Evolutionary conservation across 495 filamentous ascomycete genomes (phyloP).

Genomic region (Penicillium soppii): DNA sequence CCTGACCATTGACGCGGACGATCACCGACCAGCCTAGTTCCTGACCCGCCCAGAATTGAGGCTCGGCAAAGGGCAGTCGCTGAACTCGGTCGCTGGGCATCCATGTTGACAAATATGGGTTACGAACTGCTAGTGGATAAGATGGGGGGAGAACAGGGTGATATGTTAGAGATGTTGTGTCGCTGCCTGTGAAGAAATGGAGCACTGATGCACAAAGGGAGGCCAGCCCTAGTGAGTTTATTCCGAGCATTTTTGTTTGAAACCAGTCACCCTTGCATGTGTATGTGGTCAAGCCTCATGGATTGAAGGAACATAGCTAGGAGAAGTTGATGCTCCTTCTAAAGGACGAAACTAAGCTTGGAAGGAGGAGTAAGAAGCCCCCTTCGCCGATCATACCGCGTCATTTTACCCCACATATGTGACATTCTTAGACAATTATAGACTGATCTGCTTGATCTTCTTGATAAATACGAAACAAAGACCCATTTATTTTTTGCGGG

Average conservation of each 20-base stretch:
- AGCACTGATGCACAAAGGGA: slow-evolving; percentile 26
- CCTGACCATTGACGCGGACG: slow-evolving; percentile 44
- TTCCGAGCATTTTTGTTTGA: not conserved
- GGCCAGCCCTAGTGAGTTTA: slow-evolving; percentile 20
- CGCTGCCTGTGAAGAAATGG: slow-evolving; percentile 9
- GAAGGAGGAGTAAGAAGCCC: not conserved
- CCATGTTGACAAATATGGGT: slow-evolving; percentile 48
- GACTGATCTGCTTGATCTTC: no score
- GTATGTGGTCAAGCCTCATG: slow-evolving; percentile 30
- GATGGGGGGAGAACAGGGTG: slow-evolving; percentile 40
- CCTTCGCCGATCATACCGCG: not conserved
- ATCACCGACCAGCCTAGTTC: slow-evolving; percentile 48
- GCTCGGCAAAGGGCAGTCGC: slow-evolving; percentile 37
- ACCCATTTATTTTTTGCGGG: no score
- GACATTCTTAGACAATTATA: no score
- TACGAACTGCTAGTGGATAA: slow-evolving; percentile 49
- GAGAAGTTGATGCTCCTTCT: not conserved
- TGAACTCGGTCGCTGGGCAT: slow-evolving; percentile 42
- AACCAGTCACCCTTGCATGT: no score
- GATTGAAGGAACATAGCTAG: not conserved
- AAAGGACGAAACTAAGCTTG: no score
- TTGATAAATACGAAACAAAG: no score
- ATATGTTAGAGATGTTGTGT: slow-evolving; percentile 16
- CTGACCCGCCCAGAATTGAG: slow-evolving; percentile 53
- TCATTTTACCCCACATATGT: no score